Percentiles rank a stretch among this genome's conserved stretches.
Evolutionary conservation across 2,329 filamentous ascomycete species (phyloP).

Genomic region (Purpureocillium lavendulum): DNA sequence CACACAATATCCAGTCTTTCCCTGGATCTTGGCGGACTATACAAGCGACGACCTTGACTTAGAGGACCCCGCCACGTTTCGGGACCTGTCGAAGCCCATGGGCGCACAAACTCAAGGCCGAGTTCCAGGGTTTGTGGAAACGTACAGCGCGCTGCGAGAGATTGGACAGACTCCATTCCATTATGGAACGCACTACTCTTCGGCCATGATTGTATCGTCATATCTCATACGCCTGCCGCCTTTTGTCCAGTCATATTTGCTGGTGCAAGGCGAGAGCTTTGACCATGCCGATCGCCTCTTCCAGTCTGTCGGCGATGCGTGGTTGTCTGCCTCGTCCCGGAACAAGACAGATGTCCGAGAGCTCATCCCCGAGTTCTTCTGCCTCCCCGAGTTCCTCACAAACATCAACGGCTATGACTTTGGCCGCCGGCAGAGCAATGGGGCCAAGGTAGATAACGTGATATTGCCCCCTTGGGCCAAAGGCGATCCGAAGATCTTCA

Average conservation of each 20-base stretch:
- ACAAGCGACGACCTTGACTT: conserved; percentile 88
- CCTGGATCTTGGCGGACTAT: conserved; percentile 94
- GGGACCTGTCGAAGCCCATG: conserved; percentile 93
- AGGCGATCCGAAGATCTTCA: conserved; percentile 90
- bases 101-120: conserved; percentile 75
- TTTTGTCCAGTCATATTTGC: conserved; percentile 89
- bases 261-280: conserved; percentile 91
- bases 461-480: conserved; percentile 94
- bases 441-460: conserved; percentile 74
- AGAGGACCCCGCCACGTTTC: conserved; percentile 73
- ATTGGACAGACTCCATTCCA: conserved; percentile 93
- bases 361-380: conserved; percentile 95
- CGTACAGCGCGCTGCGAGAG: conserved; percentile 81
- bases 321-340: conserved; percentile 79
- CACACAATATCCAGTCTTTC: conserved; percentile 96
- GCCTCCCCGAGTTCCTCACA: conserved; percentile 86
- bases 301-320: conserved; percentile 84
- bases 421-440: conserved; percentile 73
- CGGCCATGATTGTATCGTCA: conserved; percentile 96
- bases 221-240: conserved; percentile 93
- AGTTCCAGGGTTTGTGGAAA: conserved; percentile 71
- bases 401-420: conserved; percentile 95
- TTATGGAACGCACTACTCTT: conserved; percentile 97
- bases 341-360: conserved; percentile 95
- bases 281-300: conserved; percentile 95